phyloP scores from a whole-genome alignment of 441 rosid genomes.

The Gossypium gossypioides region DNA sequence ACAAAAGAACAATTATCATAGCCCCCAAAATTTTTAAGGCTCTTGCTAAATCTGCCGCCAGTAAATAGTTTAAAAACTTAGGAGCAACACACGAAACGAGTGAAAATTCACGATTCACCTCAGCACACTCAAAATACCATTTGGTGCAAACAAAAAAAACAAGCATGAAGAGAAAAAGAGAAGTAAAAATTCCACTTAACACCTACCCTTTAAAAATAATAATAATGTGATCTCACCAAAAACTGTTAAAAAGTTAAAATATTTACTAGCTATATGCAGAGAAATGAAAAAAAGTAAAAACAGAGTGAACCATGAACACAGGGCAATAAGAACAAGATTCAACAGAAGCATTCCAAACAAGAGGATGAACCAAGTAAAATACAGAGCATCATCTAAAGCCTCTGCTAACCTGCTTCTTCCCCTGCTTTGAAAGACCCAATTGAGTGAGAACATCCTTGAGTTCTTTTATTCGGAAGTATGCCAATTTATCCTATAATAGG shows the following conservation, averaged over 20 bases:
- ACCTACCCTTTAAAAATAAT: neutral
- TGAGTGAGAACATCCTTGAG: slow-evolving; percentile 84
- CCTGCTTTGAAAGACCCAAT: slow-evolving; percentile 88
- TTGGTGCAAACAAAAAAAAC: neutral
- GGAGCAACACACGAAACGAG: neutral
- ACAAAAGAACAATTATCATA: neutral
- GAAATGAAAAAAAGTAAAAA: neutral
- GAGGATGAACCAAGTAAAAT: neutral
- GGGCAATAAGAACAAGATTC: neutral
- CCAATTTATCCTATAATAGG: slow-evolving; percentile 57
- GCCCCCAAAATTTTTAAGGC: neutral
- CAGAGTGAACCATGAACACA: neutral
- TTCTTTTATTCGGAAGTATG: slow-evolving; percentile 85
- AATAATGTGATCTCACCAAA: neutral
- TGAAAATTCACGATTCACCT: neutral
- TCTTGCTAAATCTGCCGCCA: neutral
- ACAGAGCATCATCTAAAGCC: neutral
- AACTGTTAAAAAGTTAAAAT: neutral
- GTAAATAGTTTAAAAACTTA: neutral
- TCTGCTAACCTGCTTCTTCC: slow-evolving; percentile 73
- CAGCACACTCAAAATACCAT: neutral
- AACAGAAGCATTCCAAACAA: neutral
- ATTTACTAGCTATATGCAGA: neutral
- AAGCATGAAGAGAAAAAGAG: neutral
- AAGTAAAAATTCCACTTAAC: neutral